Conservation (phyloP, 768 basidiomycete genomes). For the Agaricus blazei region DNA sequence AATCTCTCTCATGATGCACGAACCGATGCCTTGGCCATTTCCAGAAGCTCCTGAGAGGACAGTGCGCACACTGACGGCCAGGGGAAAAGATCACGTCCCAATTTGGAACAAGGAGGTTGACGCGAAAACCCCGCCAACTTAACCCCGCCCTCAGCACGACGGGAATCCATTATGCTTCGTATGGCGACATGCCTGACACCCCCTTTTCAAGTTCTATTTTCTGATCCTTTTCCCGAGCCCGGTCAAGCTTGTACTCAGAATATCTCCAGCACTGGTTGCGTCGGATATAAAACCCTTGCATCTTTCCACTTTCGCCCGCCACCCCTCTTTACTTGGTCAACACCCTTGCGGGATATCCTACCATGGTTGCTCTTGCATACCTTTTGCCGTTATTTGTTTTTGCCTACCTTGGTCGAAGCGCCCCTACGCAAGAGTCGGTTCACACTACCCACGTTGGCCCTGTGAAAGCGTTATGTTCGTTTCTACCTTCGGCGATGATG, state of each 20-base stretch:
- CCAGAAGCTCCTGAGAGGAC: no score
- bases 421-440: conserved; percentile 25
- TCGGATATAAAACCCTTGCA: conserved; percentile 7
- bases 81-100: not conserved
- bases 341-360: conserved; percentile 18
- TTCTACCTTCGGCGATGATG: conserved; percentile 36
- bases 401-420: conserved; percentile 15
- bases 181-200: no score
- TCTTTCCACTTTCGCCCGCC: conserved; percentile 4
- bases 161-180: no score
- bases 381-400: conserved; percentile 27
- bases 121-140: not conserved
- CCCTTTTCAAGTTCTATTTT: no score
- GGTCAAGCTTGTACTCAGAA: not conserved
- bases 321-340: conserved; percentile 4
- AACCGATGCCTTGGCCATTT: no score
- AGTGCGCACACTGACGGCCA: no score
- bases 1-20: no score
- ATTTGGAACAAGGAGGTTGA: conserved; percentile 4
- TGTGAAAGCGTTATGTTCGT: conserved; percentile 34
- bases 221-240: not conserved
- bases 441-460: conserved; percentile 32
- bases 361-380: conserved; percentile 27
- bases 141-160: no score
- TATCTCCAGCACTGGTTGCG: not conserved